Conservation (phyloP, 2,329 filamentous ascomycete genomes). For the Aspergillus costaricaensis region DNA sequence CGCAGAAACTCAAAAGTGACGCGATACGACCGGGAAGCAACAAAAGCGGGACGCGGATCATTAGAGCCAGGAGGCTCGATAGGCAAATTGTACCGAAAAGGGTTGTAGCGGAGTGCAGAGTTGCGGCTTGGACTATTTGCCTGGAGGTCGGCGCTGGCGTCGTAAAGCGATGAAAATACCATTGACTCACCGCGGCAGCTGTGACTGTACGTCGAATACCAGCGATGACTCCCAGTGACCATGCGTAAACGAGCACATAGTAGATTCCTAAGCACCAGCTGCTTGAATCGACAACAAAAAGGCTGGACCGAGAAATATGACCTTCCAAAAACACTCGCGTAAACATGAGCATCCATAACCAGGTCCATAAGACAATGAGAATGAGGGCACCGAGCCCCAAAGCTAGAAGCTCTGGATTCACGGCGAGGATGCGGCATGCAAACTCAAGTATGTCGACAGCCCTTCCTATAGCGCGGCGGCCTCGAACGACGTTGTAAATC, state of each 20-base stretch:
- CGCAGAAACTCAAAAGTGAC: conserved; percentile 67
- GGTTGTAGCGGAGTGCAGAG: conserved; percentile 78
- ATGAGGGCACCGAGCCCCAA: conserved; percentile 79
- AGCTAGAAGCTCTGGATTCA: conserved; percentile 78
- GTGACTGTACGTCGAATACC: conserved; percentile 89
- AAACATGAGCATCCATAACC: conserved; percentile 97
- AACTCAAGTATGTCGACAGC: conserved; percentile 91
- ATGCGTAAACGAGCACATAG: conserved; percentile 93
- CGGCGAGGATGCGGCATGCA: conserved; percentile 79
- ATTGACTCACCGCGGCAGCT: conserved; percentile 93
- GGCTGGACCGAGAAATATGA: conserved; percentile 62
- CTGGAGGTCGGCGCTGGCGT: conserved; percentile 74
- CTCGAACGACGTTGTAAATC: conserved; percentile 79
- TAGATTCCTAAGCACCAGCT: conserved; percentile 95
- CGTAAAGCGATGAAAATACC: conserved; percentile 95
- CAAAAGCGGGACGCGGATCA: conserved; percentile 81
- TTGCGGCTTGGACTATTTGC: conserved; percentile 79
- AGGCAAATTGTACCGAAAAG: conserved; percentile 92
- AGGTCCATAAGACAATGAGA: conserved; percentile 83
- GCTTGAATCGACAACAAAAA: conserved; percentile 81
- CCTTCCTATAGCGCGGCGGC: conserved; percentile 76
- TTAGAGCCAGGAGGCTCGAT: conserved; percentile 76
- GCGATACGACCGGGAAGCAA: conserved; percentile 76
- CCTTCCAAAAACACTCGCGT: conserved; percentile 93
- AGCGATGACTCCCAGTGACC: conserved; percentile 85